Evolutionary conservation across 495 filamentous ascomycete species (phyloP).

Genomic region (Cetradonia linearis): DNA sequence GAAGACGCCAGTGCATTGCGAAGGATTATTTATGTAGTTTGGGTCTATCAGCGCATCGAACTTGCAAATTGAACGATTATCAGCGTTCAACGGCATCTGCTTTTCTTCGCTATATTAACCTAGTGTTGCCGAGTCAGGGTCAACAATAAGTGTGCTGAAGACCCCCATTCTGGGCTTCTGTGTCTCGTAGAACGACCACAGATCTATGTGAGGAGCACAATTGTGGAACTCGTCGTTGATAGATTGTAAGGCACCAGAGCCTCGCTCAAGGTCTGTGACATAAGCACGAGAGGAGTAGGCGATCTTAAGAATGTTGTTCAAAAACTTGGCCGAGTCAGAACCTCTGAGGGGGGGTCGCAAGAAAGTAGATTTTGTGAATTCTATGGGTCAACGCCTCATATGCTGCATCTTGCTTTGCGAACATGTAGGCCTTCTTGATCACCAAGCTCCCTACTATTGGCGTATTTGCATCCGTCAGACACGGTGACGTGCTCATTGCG

Average conservation of each 20-base stretch:
- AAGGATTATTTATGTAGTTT: conserved; percentile 32
- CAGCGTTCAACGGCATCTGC: conserved; percentile 31
- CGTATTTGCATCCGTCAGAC: neutral
- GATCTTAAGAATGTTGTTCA: conserved; percentile 31
- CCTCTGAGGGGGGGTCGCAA: conserved; percentile 45
- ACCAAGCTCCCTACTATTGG: conserved; percentile 43
- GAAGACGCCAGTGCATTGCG: conserved; percentile 30
- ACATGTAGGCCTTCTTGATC: conserved; percentile 36
- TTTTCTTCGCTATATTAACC: conserved; percentile 37
- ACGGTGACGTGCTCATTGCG: conserved; percentile 25
- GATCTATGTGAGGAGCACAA: conserved; percentile 15
- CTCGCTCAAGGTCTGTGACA: conserved; percentile 22
- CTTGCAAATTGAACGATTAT: conserved; percentile 41
- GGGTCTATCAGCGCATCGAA: conserved; percentile 32
- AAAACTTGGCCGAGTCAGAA: conserved; percentile 33
- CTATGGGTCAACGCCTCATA: conserved; percentile 28
- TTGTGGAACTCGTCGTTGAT: conserved; percentile 31
- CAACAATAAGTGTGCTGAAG: conserved; percentile 28
- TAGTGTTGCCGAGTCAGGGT: conserved; percentile 35
- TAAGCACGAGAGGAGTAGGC: conserved; percentile 13
- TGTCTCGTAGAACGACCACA: conserved; percentile 35
- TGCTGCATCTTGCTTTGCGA: conserved; percentile 22
- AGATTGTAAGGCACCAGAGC: conserved; percentile 22
- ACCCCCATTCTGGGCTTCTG: conserved; percentile 23
- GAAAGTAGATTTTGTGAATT: conserved; percentile 40